Conservation (phyloP, 176 grass and related monocot genomes). For the Hyparrhenia diplandra region DNA sequence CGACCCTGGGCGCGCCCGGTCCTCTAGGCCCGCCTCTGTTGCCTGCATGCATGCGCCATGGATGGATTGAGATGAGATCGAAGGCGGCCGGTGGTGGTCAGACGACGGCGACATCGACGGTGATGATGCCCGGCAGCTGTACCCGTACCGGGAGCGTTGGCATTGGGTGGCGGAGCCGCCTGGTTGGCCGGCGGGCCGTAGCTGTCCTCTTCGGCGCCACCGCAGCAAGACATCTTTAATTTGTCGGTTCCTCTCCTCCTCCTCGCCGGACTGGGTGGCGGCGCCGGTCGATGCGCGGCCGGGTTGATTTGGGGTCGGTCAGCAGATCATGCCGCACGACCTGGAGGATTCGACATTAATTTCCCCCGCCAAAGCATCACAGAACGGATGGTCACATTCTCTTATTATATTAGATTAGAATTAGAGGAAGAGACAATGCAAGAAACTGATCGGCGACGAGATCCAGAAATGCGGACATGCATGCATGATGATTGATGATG, state of each 20-base stretch:
- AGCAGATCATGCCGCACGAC: constrained; percentile 45
- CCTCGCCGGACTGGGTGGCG: constrained; percentile 14
- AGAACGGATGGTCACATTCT: no score
- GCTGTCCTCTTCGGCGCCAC: constrained; percentile 75
- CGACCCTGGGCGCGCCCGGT: constrained; percentile 30
- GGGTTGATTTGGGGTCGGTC: constrained; percentile 38
- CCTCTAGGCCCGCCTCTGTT: constrained; percentile 62
- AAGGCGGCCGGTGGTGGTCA: background rate
- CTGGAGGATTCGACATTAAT: background rate
- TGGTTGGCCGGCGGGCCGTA: constrained; percentile 81
- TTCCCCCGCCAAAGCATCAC: no score
- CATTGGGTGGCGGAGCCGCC: constrained; percentile 61
- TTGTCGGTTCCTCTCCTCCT: background rate
- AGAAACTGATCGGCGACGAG: no score
- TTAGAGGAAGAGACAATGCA: no score
- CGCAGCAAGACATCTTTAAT: constrained; percentile 74
- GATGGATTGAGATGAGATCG: background rate
- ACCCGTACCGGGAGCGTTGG: constrained; percentile 57
- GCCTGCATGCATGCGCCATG: constrained; percentile 17
- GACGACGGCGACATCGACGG: no score
- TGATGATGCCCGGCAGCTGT: background rate
- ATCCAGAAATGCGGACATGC: no score
- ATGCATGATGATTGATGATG: no score
- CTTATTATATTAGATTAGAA: no score
- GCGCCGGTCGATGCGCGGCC: constrained; percentile 6